A percentile compares a stretch with the other conserved stretches of the same genome.
Conservation (phyloP, 2,329 filamentous ascomycete species). For the Colletotrichum sp. region DNA sequence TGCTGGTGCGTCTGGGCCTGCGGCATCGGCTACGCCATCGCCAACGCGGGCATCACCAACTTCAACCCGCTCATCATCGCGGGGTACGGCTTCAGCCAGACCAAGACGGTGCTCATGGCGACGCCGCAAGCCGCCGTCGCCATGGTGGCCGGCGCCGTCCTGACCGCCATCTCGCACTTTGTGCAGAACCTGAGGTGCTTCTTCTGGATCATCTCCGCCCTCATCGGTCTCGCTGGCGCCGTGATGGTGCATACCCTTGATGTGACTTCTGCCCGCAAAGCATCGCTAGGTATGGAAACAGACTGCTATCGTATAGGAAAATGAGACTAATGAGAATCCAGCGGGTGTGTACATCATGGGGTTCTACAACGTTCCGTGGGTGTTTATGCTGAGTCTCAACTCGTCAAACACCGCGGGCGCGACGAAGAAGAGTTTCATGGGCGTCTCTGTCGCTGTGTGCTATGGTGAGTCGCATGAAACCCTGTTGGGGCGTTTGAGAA, state of each 20-base stretch:
- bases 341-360: constrained; percentile 34
- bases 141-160: constrained; percentile 27
- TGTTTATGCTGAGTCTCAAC: constrained; percentile 31
- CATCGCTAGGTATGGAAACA: constrained; percentile 21
- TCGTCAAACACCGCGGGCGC: constrained; percentile 34
- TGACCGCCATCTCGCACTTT: constrained; percentile 30
- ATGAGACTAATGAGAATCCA: not conserved
- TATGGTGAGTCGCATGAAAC: constrained; percentile 20
- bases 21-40: constrained; percentile 66
- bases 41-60: constrained; percentile 72
- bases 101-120: constrained; percentile 45
- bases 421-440: constrained; percentile 36
- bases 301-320: not conserved
- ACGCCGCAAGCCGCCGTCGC: constrained; percentile 36
- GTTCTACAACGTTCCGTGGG: constrained; percentile 35
- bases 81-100: constrained; percentile 65
- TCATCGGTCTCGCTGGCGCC: constrained; percentile 28
- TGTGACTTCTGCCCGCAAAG: constrained; percentile 20
- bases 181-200: constrained; percentile 33
- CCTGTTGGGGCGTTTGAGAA: not conserved
- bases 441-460: constrained; percentile 29
- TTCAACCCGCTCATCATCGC: constrained; percentile 66
- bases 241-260: constrained; percentile 31
- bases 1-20: constrained; percentile 66
- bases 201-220: constrained; percentile 30